Conservation (phyloP, 805 yeast genomes). For the Hanseniaspora mollemarum region DNA sequence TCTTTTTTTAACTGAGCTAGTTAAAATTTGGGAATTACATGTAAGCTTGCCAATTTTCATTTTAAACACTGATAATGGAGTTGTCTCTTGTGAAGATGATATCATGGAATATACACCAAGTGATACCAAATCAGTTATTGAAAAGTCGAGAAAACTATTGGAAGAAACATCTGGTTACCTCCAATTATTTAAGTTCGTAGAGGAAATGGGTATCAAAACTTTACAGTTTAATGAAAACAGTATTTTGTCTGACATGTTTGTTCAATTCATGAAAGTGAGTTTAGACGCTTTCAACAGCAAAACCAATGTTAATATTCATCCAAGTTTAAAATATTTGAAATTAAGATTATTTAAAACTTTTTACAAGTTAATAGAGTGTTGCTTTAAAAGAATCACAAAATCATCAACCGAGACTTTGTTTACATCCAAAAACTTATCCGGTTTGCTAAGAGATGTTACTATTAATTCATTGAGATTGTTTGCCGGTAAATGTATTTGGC, state of each 20-base stretch:
- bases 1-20: slow-evolving; percentile 56
- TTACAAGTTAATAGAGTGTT: slow-evolving; percentile 4
- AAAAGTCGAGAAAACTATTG: slow-evolving; percentile 33
- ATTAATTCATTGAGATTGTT: slow-evolving; percentile 76
- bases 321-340: slow-evolving; percentile 7
- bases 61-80: slow-evolving; percentile 36
- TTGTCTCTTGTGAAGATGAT: slow-evolving; percentile 46
- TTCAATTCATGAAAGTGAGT: slow-evolving; percentile 3
- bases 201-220: slow-evolving; percentile 2
- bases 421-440: background rate
- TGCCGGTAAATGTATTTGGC: slow-evolving; percentile 47
- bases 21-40: slow-evolving; percentile 57
- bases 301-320: background rate
- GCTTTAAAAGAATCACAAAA: slow-evolving; percentile 5
- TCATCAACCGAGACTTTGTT: slow-evolving; percentile 1
- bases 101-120: slow-evolving; percentile 87
- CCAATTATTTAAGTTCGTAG: slow-evolving; percentile 5
- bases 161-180: slow-evolving; percentile 2
- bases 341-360: slow-evolving; percentile 3
- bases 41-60: slow-evolving; percentile 51
- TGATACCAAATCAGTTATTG: slow-evolving; percentile 47
- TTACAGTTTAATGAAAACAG: slow-evolving; percentile 8
- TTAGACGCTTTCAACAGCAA: background rate
- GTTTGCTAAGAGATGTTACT: slow-evolving; percentile 32
- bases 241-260: slow-evolving; percentile 7